These are phyloP conservation scores for Didymella segeticola DNA, from an alignment of 2,329 filamentous ascomycete species.

Conservation along the genomic window DNA sequence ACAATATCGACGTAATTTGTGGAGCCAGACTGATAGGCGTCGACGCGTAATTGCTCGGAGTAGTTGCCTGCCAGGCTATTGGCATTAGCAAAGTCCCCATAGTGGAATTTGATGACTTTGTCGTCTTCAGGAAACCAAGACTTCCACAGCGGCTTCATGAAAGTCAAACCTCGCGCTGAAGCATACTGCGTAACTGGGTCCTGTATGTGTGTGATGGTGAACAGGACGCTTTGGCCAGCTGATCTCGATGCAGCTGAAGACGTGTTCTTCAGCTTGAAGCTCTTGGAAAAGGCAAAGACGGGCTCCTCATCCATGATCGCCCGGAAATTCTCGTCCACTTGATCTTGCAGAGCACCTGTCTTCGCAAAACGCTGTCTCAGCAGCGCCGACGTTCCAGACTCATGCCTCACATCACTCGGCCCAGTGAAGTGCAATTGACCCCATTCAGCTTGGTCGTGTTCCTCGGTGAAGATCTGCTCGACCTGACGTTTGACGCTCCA, in stretches of 20 bases:
- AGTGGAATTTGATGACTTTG: constrained; percentile 76
- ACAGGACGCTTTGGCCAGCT: constrained; percentile 62
- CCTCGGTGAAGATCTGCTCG: constrained; percentile 76
- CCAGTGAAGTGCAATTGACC: constrained; percentile 79
- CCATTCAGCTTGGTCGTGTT: constrained; percentile 80
- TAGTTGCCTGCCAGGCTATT: constrained; percentile 72
- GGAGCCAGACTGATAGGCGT: constrained; percentile 77
- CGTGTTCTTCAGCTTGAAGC: constrained; percentile 39
- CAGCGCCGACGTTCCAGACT: constrained; percentile 71
- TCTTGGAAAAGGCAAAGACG: constrained; percentile 73
- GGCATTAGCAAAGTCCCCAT: constrained; percentile 73
- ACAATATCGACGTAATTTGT: constrained; percentile 79
- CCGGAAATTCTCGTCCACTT: constrained; percentile 71
- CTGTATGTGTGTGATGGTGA: constrained; percentile 79
- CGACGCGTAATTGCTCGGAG: constrained; percentile 71
- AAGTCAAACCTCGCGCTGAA: constrained; percentile 74
- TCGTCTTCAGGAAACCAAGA: constrained; percentile 72
- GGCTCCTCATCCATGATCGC: constrained; percentile 79
- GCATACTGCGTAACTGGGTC: constrained; percentile 82
- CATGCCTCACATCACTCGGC: constrained; percentile 70
- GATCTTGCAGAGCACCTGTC: constrained; percentile 70
- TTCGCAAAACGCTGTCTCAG: constrained; percentile 74
- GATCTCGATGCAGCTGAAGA: constrained; percentile 10
- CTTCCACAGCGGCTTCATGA: constrained; percentile 81
- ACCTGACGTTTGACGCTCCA: constrained; percentile 67